Evolutionary conservation across 2,329 filamentous ascomycete species (phyloP).

Genomic region (Daldinia eschscholtzii): DNA sequence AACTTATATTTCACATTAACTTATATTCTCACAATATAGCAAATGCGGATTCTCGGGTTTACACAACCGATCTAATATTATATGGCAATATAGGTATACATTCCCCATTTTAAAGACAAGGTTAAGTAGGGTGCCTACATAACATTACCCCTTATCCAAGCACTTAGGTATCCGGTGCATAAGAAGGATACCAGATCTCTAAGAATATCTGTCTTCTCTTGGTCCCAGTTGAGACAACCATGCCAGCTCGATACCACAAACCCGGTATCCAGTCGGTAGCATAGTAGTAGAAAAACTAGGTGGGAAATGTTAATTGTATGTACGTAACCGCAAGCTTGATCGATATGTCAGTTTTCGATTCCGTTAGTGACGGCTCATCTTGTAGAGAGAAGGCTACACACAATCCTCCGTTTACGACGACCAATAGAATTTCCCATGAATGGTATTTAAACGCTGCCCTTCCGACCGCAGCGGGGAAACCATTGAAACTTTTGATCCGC

Average conservation of each 20-base stretch:
- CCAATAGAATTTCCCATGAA: neutral
- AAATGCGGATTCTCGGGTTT: no score
- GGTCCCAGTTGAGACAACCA: neutral
- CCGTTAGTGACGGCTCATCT: neutral
- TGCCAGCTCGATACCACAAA: neutral
- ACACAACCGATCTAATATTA: no score
- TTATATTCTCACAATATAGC: no score
- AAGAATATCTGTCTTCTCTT: neutral
- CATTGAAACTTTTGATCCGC: no score
- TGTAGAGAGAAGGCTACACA: neutral
- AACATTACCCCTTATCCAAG: no score
- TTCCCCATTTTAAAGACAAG: no score
- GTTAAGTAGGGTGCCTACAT: no score
- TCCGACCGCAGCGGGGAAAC: conserved; percentile 13
- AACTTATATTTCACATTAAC: no score
- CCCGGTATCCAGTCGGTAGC: neutral
- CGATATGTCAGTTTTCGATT: neutral
- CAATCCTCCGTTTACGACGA: neutral
- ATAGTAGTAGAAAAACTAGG: neutral
- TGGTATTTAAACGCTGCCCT: neutral
- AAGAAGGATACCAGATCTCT: neutral
- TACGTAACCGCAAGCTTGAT: neutral
- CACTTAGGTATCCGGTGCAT: no score
- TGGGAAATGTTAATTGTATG: neutral
- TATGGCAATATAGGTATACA: neutral